Evolutionary conservation across 257 asterid species (phyloP).

Genomic region (Capsicum baccatum): DNA sequence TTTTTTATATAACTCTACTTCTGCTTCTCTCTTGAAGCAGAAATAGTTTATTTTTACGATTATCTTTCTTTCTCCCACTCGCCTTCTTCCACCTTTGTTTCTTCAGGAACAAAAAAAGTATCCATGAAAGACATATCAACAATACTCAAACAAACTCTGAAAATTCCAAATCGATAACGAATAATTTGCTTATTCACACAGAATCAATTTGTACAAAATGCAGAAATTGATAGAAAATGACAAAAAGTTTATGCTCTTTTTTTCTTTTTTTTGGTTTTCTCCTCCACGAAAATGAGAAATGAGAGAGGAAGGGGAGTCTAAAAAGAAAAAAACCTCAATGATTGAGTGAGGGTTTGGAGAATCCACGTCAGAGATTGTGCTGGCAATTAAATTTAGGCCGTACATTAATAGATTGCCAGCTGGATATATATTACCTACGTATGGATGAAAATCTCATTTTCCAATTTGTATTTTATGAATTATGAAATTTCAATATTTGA

Average conservation of each 20-base stretch:
- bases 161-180: background rate
- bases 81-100: slow-evolving; percentile 45
- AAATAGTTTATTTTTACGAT: background rate
- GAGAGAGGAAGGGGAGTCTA: background rate
- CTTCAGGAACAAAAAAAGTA: slow-evolving; percentile 43
- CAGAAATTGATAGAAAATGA: slow-evolving; percentile 33
- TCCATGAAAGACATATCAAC: slow-evolving; percentile 42
- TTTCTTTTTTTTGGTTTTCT: background rate
- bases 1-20: background rate
- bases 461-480: background rate
- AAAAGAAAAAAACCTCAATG: slow-evolving; percentile 31
- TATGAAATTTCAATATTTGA: background rate
- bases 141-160: background rate
- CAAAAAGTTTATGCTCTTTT: background rate
- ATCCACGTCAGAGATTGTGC: slow-evolving; percentile 29
- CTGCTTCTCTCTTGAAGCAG: slow-evolving; percentile 7
- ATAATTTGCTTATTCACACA: slow-evolving; percentile 3
- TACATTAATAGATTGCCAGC: slow-evolving; percentile 41
- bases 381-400: slow-evolving; percentile 37
- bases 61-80: slow-evolving; percentile 51
- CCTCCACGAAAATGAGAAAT: background rate
- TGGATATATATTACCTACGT: slow-evolving; percentile 31
- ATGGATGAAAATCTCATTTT: background rate
- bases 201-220: slow-evolving; percentile 22
- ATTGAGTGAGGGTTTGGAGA: slow-evolving; percentile 33